These are phyloP conservation scores for Gossypium davidsonii DNA, from an alignment of 441 rosid genomes.

Conservation along the genomic window DNA sequence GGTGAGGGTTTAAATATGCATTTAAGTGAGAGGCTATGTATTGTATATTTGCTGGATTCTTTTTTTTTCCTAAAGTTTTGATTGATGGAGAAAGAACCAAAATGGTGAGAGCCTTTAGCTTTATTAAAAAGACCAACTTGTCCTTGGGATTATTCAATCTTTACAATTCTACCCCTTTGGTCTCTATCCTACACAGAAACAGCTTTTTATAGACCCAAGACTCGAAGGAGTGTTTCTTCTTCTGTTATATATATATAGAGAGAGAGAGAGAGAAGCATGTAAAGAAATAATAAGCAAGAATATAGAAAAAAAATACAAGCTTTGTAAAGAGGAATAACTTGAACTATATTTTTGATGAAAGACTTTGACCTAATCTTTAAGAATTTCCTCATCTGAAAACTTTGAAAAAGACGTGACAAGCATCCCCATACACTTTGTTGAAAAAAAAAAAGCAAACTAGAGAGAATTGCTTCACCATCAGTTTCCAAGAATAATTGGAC, in stretches of 20 bases:
- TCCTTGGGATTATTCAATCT: conserved; percentile 8
- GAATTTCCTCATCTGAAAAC: conserved; percentile 25
- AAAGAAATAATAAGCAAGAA: conserved; percentile 14
- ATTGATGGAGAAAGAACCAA: conserved; percentile 25
- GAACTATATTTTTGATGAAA: conserved; percentile 1
- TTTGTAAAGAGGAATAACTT: conserved; percentile 28
- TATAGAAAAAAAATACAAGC: conserved; percentile 8
- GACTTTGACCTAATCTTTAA: conserved; percentile 41
- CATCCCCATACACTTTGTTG: conserved; percentile 30
- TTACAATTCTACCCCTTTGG: conserved; percentile 19
- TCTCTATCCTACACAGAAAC: too few species aligned
- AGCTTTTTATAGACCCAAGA: conserved; percentile 22
- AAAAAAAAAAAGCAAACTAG: conserved; percentile 23
- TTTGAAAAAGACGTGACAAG: conserved; percentile 39
- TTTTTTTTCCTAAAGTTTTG: conserved; percentile 19
- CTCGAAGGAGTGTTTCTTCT: conserved; percentile 19
- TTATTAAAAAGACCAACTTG: conserved; percentile 26
- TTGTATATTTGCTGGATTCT: conserved; percentile 26
- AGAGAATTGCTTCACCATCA: conserved; percentile 9
- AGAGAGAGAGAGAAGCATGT: conserved; percentile 29
- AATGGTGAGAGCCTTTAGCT: conserved; percentile 23
- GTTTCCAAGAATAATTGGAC: conserved; percentile 36
- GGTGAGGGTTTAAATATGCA: conserved; percentile 32
- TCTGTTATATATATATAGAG: not conserved
- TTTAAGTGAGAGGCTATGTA: conserved; percentile 7